Conservation (phyloP, 495 filamentous ascomycete genomes). For the Penicillium bovifimosum region DNA sequence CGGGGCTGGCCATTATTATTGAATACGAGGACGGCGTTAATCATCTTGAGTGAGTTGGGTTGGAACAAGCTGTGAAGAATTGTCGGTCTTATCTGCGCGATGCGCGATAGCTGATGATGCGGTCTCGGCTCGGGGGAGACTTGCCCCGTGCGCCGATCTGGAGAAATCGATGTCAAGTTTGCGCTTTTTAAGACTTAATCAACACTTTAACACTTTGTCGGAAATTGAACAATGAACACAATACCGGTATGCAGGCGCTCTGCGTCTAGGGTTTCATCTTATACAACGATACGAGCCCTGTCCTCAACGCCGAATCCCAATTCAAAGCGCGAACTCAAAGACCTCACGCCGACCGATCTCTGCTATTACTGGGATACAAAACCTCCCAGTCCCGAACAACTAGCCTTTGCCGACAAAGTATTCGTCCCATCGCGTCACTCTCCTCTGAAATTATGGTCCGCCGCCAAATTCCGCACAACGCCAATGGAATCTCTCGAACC, state of each 20-base stretch:
- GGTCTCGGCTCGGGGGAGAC: conserved; percentile 7
- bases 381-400: conserved; percentile 49
- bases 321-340: conserved; percentile 25
- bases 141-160: conserved; percentile 13
- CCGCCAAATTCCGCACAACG: conserved; percentile 65
- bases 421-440: conserved; percentile 52
- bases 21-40: conserved; percentile 98
- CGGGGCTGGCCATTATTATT: conserved; percentile 96
- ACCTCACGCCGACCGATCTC: conserved; percentile 34
- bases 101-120: conserved; percentile 4
- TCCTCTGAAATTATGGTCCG: conserved; percentile 64
- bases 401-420: conserved; percentile 52
- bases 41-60: conserved; percentile 56
- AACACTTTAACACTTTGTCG: background rate
- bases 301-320: conserved; percentile 20
- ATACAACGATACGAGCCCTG: conserved; percentile 7
- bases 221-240: background rate
- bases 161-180: conserved; percentile 6
- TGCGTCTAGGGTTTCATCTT: conserved; percentile 1
- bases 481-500: conserved; percentile 36
- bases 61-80: background rate
- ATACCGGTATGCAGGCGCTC: background rate
- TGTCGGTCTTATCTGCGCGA: background rate
- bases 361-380: conserved; percentile 55
- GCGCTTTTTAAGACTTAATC: background rate